Conservation (phyloP, 345 rosid species). For the Chamaenerion angustifolium region DNA sequence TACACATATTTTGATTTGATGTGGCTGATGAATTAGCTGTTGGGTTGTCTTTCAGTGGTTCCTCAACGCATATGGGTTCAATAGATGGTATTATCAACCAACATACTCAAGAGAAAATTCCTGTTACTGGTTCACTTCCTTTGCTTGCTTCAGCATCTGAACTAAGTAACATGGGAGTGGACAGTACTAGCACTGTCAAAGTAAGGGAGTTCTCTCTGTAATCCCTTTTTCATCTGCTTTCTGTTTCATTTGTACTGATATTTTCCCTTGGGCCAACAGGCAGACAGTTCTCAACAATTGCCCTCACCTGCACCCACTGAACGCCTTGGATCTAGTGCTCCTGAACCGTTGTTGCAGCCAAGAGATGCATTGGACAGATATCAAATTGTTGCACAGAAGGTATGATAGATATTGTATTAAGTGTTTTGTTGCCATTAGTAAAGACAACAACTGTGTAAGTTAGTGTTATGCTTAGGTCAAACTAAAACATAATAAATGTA, state of each 20-base stretch:
- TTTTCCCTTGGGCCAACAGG: slow-evolving; percentile 27
- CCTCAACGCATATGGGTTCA: slow-evolving; percentile 37
- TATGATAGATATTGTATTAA: slow-evolving; percentile 7
- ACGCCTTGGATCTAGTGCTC: slow-evolving; percentile 34
- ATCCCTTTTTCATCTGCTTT: slow-evolving; percentile 4
- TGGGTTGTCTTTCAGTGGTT: slow-evolving; percentile 26
- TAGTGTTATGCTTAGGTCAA: too few species aligned
- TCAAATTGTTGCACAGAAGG: slow-evolving; percentile 80
- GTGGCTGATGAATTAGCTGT: background rate
- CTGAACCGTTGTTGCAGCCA: slow-evolving; percentile 63
- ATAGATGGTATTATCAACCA: slow-evolving; percentile 33
- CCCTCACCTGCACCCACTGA: slow-evolving; percentile 45
- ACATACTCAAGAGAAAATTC: slow-evolving; percentile 32
- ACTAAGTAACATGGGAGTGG: slow-evolving; percentile 27
- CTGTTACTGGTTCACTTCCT: slow-evolving; percentile 32
- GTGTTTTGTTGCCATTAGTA: background rate
- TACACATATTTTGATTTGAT: slow-evolving; percentile 1
- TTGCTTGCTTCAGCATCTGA: slow-evolving; percentile 36
- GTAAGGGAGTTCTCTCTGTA: slow-evolving; percentile 1
- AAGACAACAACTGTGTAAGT: background rate
- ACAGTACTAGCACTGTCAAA: slow-evolving; percentile 41
- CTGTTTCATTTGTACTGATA: background rate
- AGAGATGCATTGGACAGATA: slow-evolving; percentile 91
- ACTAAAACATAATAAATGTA: too few species aligned
- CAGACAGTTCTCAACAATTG: slow-evolving; percentile 27